phyloP scores from a whole-genome alignment of 768 basidiomycete genomes.

The Lactarius hengduanensis region DNA sequence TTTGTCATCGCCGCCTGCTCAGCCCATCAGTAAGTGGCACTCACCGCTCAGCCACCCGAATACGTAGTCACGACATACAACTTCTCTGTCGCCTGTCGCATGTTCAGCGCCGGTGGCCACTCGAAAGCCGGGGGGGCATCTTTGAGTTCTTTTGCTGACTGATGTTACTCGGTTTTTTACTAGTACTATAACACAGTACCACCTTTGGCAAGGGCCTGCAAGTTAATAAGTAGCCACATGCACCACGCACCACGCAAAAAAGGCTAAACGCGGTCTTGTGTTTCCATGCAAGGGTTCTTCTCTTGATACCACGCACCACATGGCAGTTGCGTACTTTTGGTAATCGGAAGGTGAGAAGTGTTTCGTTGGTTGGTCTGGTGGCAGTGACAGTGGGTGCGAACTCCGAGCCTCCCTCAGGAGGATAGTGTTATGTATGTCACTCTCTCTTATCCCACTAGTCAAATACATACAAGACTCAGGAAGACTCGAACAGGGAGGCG shows the following conservation, averaged over 20 bases:
- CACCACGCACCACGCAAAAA: not conserved
- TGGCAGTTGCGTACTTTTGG: not conserved
- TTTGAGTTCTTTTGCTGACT: not conserved
- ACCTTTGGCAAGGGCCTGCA: not conserved
- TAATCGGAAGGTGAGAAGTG: not conserved
- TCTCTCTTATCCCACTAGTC: too few relatives aligned
- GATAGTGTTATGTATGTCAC: not conserved
- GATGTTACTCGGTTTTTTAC: not conserved
- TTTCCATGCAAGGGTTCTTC: not conserved
- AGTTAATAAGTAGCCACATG: not conserved
- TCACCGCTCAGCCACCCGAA: not conserved
- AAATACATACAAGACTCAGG: too few relatives aligned
- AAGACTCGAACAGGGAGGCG: too few relatives aligned
- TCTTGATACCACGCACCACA: not conserved
- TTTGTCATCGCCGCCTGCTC: not conserved
- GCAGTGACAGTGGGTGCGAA: slow-evolving; percentile 1
- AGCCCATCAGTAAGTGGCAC: not conserved
- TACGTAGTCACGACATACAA: not conserved
- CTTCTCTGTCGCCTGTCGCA: not conserved
- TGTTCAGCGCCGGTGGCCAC: not conserved
- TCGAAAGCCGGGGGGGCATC: not conserved
- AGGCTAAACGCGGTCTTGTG: not conserved
- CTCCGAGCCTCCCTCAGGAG: not conserved
- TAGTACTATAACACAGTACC: not conserved
- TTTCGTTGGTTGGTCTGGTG: not conserved